Conservation (phyloP, 768 basidiomycete genomes). For the Panaeolus cyanescens region DNA sequence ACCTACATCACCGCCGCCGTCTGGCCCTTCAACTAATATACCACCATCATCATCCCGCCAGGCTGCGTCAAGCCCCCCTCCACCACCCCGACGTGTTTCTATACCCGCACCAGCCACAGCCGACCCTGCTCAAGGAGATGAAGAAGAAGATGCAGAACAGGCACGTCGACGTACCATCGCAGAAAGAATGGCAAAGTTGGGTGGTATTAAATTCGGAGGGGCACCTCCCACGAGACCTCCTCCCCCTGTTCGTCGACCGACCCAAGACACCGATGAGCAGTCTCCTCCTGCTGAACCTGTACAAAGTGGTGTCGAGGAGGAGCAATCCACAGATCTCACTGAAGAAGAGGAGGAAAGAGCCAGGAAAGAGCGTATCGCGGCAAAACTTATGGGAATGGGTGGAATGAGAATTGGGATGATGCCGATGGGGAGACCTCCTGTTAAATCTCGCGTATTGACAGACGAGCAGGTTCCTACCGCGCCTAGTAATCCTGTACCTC, state of each 20-base stretch:
- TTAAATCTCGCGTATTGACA: background rate
- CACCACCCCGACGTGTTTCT: constrained; percentile 8
- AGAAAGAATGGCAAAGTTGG: constrained; percentile 93
- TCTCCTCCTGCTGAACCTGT: constrained; percentile 6
- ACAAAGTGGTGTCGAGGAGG: constrained; percentile 17
- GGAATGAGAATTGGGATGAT: constrained; percentile 63
- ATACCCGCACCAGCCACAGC: constrained; percentile 12
- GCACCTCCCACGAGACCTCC: constrained; percentile 58
- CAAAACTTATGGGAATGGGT: constrained; percentile 56
- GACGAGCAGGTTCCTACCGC: constrained; percentile 30
- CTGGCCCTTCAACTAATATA: background rate
- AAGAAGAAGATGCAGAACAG: constrained; percentile 48
- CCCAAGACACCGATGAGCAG: constrained; percentile 26
- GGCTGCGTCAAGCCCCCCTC: background rate
- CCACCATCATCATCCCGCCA: constrained; percentile 4
- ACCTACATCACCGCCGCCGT: background rate
- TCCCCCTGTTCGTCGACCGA: constrained; percentile 34
- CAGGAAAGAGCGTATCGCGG: constrained; percentile 52
- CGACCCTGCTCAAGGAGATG: constrained; percentile 33
- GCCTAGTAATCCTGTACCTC: constrained; percentile 21
- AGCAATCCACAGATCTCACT: constrained; percentile 27
- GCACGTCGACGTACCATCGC: constrained; percentile 73
- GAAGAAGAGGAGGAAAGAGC: constrained; percentile 70
- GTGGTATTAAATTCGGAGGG: constrained; percentile 81
- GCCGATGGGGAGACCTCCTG: constrained; percentile 31